These are phyloP conservation scores for Ananas comosus DNA, from an alignment of 176 grass and related monocot species.

Conservation along the genomic window DNA sequence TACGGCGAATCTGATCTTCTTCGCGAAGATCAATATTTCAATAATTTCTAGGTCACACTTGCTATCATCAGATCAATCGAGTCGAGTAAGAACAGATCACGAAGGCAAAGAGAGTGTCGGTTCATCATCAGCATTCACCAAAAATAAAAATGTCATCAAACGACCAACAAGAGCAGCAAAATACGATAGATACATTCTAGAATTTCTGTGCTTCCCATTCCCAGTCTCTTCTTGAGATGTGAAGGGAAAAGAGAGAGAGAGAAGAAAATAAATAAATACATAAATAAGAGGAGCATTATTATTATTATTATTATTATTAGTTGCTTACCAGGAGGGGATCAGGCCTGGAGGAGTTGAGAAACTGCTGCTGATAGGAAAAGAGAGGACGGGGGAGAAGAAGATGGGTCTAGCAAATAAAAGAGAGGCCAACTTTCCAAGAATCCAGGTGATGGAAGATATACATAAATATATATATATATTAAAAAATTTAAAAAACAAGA, in stretches of 20 bases:
- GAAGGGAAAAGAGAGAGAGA: not conserved
- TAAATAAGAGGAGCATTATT: not conserved
- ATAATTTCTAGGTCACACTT: too few species aligned
- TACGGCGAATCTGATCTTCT: too few species aligned
- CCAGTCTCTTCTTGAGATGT: slow-evolving; percentile 10
- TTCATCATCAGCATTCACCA: too few species aligned
- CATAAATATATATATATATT: too few species aligned
- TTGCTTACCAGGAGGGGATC: not conserved
- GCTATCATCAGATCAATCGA: too few species aligned
- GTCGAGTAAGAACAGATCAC: too few species aligned
- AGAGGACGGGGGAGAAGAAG: not conserved
- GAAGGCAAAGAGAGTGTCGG: too few species aligned
- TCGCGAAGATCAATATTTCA: too few species aligned
- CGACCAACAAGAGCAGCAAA: not conserved
- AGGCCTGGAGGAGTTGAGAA: not conserved
- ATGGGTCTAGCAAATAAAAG: not conserved
- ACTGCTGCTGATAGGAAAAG: not conserved
- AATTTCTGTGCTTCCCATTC: too few species aligned
- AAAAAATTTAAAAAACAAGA: slow-evolving; percentile 14
- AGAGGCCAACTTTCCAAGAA: not conserved
- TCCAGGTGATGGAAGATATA: too few species aligned
- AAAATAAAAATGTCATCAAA: not conserved
- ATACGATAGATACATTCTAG: too few species aligned
- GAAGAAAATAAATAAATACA: too few species aligned
- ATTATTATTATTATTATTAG: not conserved